These are phyloP conservation scores for Camelina hispida DNA, from an alignment of 345 rosid genomes.

Conservation along the genomic window DNA sequence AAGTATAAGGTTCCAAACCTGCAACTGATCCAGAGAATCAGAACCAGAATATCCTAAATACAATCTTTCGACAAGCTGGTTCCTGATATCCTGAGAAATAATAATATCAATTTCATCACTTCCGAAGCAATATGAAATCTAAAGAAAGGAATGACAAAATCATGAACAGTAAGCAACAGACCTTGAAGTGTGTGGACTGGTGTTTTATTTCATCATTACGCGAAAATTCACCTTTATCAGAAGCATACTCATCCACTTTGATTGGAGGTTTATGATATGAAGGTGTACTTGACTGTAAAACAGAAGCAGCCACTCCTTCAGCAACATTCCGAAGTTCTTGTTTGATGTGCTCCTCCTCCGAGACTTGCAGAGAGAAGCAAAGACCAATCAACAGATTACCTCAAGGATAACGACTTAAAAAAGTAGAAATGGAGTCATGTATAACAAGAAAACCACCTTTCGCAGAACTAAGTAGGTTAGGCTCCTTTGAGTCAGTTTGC, in stretches of 20 bases:
- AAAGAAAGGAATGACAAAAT: not conserved
- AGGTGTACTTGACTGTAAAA: conserved; percentile 11
- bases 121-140: not conserved
- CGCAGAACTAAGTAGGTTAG: not conserved
- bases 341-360: conserved; percentile 4
- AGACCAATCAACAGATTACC: conserved; percentile 5
- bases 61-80: conserved; percentile 6
- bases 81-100: conserved; percentile 10
- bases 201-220: not conserved
- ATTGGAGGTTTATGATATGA: not conserved
- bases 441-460: not conserved
- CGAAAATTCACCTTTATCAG: not conserved
- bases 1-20: not conserved
- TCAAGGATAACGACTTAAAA: not conserved
- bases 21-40: conserved; percentile 20
- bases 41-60: not conserved
- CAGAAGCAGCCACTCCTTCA: conserved; percentile 13
- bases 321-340: conserved; percentile 6
- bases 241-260: not conserved
- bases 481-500: conserved; percentile 1
- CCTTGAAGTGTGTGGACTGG: conserved; percentile 14
- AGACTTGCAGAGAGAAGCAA: not conserved
- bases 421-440: not conserved
- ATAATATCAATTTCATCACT: not conserved
- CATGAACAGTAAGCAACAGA: not conserved